Percentiles rank a stretch among this genome's conserved stretches.
Evolutionary conservation across 192 early-diverging fungal genomes (phyloP).

Genomic region (Coemansia sp.): DNA sequence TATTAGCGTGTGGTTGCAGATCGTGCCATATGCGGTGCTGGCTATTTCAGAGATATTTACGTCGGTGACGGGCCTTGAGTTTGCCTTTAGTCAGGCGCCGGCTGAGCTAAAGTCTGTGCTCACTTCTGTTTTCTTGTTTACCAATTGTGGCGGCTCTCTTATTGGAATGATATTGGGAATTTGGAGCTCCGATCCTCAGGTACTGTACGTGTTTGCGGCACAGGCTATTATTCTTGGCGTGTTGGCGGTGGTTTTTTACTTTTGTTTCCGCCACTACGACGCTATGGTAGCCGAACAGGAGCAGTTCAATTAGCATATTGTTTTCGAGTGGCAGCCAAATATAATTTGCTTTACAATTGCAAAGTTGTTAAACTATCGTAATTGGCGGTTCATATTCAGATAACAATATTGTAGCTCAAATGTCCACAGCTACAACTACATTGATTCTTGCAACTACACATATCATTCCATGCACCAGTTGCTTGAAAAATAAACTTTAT

Average conservation of each 20-base stretch:
- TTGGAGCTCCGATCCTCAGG: constrained; percentile 53
- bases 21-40: constrained; percentile 51
- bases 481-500: too few relatives aligned
- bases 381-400: too few relatives aligned
- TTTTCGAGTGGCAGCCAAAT: too few relatives aligned
- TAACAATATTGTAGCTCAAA: too few relatives aligned
- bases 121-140: constrained; percentile 51
- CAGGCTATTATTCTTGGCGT: constrained; percentile 38
- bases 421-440: too few relatives aligned
- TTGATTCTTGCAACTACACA: too few relatives aligned
- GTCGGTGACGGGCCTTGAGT: constrained; percentile 59
- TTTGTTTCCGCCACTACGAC: constrained; percentile 56
- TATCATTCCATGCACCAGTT: too few relatives aligned
- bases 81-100: constrained; percentile 59
- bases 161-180: constrained; percentile 42
- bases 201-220: constrained; percentile 60
- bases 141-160: constrained; percentile 52
- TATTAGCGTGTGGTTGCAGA: constrained; percentile 53
- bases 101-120: constrained; percentile 56
- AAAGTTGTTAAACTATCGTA: too few relatives aligned
- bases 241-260: constrained; percentile 48
- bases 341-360: too few relatives aligned
- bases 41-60: constrained; percentile 59
- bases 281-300: constrained; percentile 15
- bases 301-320: neutral